Base-by-base conservation (phyloP, 108 stramenopile genomes). In the Skeletonema menzelii region DNA sequence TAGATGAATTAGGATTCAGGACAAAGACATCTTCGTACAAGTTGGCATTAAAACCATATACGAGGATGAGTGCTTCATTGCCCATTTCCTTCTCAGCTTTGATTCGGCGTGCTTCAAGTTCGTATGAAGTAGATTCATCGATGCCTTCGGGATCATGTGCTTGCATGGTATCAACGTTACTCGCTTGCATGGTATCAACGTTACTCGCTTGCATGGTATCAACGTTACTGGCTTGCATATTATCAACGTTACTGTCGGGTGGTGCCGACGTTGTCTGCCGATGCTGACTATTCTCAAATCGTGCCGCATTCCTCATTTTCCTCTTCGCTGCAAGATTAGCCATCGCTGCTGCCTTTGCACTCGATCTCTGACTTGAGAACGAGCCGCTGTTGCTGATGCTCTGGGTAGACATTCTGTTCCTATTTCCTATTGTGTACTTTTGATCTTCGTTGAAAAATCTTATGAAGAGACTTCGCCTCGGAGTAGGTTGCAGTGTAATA, bases 21-120 rank as follows among this genome's bases (percentile, higher is more conserved):
- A 44, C 27, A 44, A 75, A 75, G 0, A 75, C 73, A 27, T 75
- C 73, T 53, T 59, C 27, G 59, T 75, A 75, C 26, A 75, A 46
- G 40, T 75, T 67, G 34, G 66, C 32, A 35, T 75, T 75, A 28
- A 67, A 59, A 3, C 73, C 73, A 46, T 67, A 75, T 28, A 63
- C 65, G n/a, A 75, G 60, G 12, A 75, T 26, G 20, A 75, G 12
- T 10, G 73, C 73, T 49, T 75, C 65, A 59, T 75, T 56, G 30
- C 73, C 73, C 8, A 65, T 53, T 22, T 53, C 49, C 22, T 53
- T 53, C 17, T 53, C 49, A 22, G 49, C n/a, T 53, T 53, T 53
- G 49, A 53, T 10, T 53, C 49, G 19, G 8, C n/a, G 49, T 22
- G 22, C 8, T 53, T 53, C 49, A 53, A 53, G 49, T 53, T 53